Percentiles rank a stretch among this genome's conserved stretches.
These are phyloP conservation scores for Diaporthe ampelina DNA, from an alignment of 2,329 filamentous ascomycete genomes.

Conservation along the genomic window DNA sequence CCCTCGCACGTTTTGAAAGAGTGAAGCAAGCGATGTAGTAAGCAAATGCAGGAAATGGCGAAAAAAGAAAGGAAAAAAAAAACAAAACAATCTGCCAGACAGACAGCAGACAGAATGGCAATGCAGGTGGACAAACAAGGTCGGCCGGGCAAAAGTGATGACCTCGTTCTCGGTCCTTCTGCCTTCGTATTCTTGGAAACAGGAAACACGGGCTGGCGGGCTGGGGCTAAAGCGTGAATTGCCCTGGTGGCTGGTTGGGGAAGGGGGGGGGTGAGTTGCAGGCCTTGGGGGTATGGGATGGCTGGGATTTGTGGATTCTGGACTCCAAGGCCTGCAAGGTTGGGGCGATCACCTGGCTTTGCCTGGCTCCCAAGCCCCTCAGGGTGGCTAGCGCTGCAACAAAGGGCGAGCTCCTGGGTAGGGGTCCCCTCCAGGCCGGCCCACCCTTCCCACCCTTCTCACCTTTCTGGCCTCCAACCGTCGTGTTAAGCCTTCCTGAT, in stretches of 20 bases:
- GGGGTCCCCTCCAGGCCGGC: neutral
- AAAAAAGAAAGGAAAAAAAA: neutral
- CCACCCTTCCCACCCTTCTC: neutral
- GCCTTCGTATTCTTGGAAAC: conserved; percentile 28
- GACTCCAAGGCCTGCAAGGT: neutral
- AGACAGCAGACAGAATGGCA: neutral
- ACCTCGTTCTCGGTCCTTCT: conserved; percentile 10
- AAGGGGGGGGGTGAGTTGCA: neutral
- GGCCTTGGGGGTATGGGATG: neutral
- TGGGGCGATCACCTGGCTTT: neutral
- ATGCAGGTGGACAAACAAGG: neutral
- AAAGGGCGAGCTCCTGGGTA: neutral
- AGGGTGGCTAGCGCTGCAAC: conserved; percentile 2
- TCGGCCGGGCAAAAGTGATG: neutral
- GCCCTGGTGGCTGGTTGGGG: neutral
- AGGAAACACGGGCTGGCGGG: conserved; percentile 7
- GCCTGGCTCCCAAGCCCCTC: neutral
- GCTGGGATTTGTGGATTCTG: conserved; percentile 30
- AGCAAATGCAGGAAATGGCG: conserved; percentile 1
- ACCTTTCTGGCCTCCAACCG: neutral
- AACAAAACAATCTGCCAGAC: conserved; percentile 3
- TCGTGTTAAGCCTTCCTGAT: neutral
- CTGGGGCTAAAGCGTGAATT: neutral
- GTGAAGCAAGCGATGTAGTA: neutral
- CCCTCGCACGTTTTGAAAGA: neutral